phyloP scores from a whole-genome alignment of 257 asterid species.

The Solanum lycopersicoides region DNA sequence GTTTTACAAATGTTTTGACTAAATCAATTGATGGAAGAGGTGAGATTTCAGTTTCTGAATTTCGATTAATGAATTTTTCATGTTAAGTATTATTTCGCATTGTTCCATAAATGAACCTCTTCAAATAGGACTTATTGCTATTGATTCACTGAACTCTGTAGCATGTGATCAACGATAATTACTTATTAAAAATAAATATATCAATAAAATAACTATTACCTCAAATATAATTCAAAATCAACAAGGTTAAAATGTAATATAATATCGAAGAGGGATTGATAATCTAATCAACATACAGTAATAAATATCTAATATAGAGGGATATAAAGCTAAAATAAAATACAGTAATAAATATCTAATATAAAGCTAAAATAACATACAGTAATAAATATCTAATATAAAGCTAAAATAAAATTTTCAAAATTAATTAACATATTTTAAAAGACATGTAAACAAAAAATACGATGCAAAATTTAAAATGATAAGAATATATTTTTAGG shows the following conservation, averaged over 20 bases:
- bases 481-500: background rate
- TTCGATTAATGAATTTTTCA: background rate
- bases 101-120: too few species aligned
- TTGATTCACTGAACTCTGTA: too few species aligned
- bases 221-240: background rate
- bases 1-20: background rate
- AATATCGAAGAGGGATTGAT: background rate
- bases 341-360: too few species aligned
- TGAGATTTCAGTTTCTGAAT: background rate
- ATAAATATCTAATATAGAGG: too few species aligned
- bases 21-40: background rate
- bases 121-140: background rate
- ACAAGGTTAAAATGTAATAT: too few species aligned
- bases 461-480: background rate
- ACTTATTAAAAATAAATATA: too few species aligned
- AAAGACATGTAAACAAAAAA: background rate
- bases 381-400: background rate
- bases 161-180: too few species aligned
- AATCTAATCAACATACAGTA: too few species aligned
- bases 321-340: background rate
- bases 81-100: background rate
- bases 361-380: background rate
- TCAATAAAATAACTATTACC: background rate
- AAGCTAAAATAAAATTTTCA: background rate
- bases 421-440: background rate